Conservation (phyloP, 2,329 filamentous ascomycete species). For the Teratosphaeriaceae sp. region DNA sequence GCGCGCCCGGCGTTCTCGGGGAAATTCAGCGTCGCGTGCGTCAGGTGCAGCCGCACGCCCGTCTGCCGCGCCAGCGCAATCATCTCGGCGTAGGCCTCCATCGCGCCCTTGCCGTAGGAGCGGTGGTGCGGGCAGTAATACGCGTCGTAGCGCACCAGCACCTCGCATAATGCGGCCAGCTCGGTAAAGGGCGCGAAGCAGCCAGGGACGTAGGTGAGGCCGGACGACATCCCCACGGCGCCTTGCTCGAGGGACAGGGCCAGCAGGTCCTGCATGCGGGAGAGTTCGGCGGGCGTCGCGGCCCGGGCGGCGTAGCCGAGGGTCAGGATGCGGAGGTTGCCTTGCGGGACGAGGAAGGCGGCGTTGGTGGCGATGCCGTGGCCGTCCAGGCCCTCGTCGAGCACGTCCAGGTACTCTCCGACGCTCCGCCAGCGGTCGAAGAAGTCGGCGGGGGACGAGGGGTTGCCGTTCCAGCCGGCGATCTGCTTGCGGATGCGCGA, state of each 20-base stretch:
- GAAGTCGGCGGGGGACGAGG: conserved; percentile 16
- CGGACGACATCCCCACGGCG: conserved; percentile 23
- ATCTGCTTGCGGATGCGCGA: conserved; percentile 23
- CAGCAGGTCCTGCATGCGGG: conserved; percentile 18
- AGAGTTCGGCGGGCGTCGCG: conserved; percentile 17
- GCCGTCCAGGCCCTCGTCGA: conserved; percentile 14
- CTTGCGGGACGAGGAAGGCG: conserved; percentile 24
- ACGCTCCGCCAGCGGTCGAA: conserved; percentile 24
- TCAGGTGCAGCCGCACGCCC: conserved; percentile 22
- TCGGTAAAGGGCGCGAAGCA: conserved; percentile 21
- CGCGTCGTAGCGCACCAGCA: conserved; percentile 20
- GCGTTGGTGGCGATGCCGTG: conserved; percentile 21
- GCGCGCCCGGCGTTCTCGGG: conserved; percentile 22
- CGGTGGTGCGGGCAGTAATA: conserved; percentile 25
- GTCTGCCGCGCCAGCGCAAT: conserved; percentile 21
- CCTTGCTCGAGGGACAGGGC: conserved; percentile 17
- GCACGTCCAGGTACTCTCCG: conserved; percentile 19
- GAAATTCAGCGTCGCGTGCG: conserved; percentile 25
- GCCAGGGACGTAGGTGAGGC: conserved; percentile 24
- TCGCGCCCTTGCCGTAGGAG: conserved; percentile 22
- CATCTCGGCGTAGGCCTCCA: conserved; percentile 23
- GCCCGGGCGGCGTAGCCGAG: conserved; percentile 19
- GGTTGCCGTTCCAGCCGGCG: conserved; percentile 25
- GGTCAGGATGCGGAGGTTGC: conserved; percentile 23
- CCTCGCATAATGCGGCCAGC: conserved; percentile 19